Evolutionary conservation across 257 asterid genomes (phyloP), one percentile per base, ranked within the genome.

Genomic region (Salvia rosmarinus): DNA sequence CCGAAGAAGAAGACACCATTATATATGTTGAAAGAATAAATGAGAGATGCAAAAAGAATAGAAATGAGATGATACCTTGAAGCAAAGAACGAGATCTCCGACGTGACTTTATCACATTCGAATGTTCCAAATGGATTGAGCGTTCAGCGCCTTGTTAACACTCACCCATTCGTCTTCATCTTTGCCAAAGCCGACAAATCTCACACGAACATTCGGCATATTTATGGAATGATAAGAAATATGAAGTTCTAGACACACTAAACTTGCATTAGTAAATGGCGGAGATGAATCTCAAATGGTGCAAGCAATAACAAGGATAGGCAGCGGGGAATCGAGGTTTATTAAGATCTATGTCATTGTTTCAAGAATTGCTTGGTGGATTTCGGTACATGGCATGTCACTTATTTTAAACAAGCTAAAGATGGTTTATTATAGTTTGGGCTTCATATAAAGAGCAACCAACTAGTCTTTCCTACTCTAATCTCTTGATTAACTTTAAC

Each of bases 81-180:
- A 94, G 92, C 97, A 90, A 66, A 94, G 85, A 72, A 91, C 87
- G 42, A 80, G 85, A 82, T 94, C 97, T 8, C 96, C 97, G 70
- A 86, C 84, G 49, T 74, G 68, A 90, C 80, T 76, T 39, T 86
- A 46, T 76, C 79, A 49, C 98, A 94, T 78, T 94, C 0, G 95
- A 89, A 40, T 60, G 82, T 51, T 84, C 89, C 56, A 95, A 75
- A 34, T 98, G 99, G 80, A 95, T 79, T 9, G 99, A 95, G 16
- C 98, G 96, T 47, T 88, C 92, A 95, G 78, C 25, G 87, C 86
- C 68, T 68, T 77, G 66, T 68, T 77, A 14, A 88, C 81, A 73
- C 77, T 88, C 72, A 91, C 90, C 99, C 99, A 95, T 71, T 91
- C 98, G 75, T 95, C 99, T 72, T 95, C 88, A 17, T 85, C 90